Evolutionary conservation across 768 basidiomycete species (phyloP), one percentile per base, ranked within the genome.

Genomic region (Rhodotorula graminis): DNA sequence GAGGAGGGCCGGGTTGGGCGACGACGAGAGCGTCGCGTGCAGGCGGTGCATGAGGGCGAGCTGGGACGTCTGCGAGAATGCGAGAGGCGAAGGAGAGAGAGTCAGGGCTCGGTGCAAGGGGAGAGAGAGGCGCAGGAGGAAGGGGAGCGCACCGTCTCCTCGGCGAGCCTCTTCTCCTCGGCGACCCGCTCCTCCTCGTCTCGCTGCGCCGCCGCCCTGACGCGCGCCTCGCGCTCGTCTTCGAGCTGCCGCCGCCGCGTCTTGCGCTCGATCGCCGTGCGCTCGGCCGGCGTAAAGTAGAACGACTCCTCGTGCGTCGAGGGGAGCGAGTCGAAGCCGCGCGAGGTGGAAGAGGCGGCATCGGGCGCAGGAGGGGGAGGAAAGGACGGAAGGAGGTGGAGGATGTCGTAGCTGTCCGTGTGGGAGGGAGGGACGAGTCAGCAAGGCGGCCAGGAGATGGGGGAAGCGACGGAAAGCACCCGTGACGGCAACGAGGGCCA

Each of bases 291-390:
- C 1, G 87, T 84, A 72, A 93, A 85, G 82, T 90, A 90, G 81
- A 92, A 94, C 0, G 86, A 89, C 75, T 94, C 92, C 82, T 93
- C 92, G 10, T 87, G 79, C 77, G 93, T 92, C 0, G 92, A 92
- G 10, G 91, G 88, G 5, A 93, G 84, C 79, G 92, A 89, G 0
- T 88, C 89, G 91, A 91, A 93, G 15, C 89, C 90, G 7, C 72
- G 58, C 3, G 47, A 50, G 47, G 19, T 1, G 52, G 61, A 44
- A 18, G 18, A 8, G 11, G 21, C 7, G 76, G 18, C 9, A 9
- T 37, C 63, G 71, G 14, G 84, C 81, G 5, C 87, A 85, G 0
- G 88, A 86, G 33, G 79, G 80, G 70, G 72, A 60, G 71, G n/a
- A 42, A 57, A 25, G 46, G 84, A 75, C 55, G 91, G 86, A 31